Evolutionary conservation across 371 early-diverging fungal genomes (phyloP).

Genomic region (Parasitella parasitica): DNA sequence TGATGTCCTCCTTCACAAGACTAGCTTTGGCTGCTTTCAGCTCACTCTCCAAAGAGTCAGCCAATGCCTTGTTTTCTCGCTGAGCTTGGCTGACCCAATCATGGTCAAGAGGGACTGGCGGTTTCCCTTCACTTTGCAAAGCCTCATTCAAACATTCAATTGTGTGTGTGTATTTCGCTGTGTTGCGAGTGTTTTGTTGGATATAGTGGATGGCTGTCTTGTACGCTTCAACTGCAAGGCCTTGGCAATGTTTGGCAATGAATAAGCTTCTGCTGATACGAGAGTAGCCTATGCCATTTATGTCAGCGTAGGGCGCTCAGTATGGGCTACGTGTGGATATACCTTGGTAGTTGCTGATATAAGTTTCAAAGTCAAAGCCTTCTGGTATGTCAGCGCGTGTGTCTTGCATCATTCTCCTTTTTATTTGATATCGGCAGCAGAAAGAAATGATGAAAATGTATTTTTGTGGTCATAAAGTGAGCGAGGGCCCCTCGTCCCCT

Average conservation of each 20-base stretch:
- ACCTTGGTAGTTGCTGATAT: conserved; percentile 71
- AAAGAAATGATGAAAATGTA: neutral
- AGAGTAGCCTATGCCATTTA: conserved; percentile 58
- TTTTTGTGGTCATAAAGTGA: neutral
- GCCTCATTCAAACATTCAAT: conserved; percentile 55
- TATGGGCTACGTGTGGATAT: neutral
- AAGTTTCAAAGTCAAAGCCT: conserved; percentile 69
- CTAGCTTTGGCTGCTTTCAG: conserved; percentile 72
- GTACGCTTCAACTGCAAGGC: conserved; percentile 68
- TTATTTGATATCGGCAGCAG: neutral
- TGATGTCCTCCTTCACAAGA: conserved; percentile 77
- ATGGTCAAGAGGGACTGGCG: conserved; percentile 7
- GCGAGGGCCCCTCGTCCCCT: neutral
- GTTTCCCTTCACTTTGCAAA: conserved; percentile 26
- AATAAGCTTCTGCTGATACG: conserved; percentile 72
- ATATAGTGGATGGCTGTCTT: conserved; percentile 63
- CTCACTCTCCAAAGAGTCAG: conserved; percentile 71
- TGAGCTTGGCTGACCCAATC: conserved; percentile 67
- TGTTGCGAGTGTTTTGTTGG: conserved; percentile 51
- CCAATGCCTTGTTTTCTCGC: conserved; percentile 38
- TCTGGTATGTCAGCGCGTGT: conserved; percentile 42
- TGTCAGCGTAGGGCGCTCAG: neutral
- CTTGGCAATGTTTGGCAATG: conserved; percentile 74
- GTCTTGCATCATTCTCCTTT: conserved; percentile 10
- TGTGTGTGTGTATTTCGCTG: conserved; percentile 48